Percentiles rank a stretch among this genome's conserved stretches.
Evolutionary conservation across 495 filamentous ascomycete species (phyloP).

Genomic region (Glonium stellatum): DNA sequence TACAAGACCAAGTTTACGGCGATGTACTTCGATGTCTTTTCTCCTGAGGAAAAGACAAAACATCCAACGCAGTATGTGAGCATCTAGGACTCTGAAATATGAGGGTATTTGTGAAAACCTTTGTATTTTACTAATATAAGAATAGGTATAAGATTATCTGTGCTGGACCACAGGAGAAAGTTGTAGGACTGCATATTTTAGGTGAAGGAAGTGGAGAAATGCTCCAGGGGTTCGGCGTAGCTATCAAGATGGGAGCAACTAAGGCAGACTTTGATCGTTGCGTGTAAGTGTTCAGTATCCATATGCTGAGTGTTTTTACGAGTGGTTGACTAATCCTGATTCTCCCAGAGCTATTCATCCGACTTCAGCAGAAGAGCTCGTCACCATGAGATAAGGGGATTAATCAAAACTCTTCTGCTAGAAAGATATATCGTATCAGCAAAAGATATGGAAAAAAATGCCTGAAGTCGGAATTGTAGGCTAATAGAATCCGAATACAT

Average conservation of each 20-base stretch:
- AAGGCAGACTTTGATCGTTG: constrained; percentile 30
- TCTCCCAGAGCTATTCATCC: constrained; percentile 22
- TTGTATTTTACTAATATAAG: background rate
- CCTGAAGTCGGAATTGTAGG: too few relatives aligned
- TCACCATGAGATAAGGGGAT: constrained; percentile 20
- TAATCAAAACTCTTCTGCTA: background rate
- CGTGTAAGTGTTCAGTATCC: constrained; percentile 9
- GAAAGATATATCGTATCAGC: background rate
- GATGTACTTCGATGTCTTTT: constrained; percentile 51
- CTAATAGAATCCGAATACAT: too few relatives aligned
- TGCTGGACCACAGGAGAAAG: constrained; percentile 50
- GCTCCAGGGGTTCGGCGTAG: constrained; percentile 27
- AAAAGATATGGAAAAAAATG: too few relatives aligned
- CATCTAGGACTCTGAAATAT: background rate
- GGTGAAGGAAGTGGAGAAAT: constrained; percentile 43
- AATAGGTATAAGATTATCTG: constrained; percentile 50
- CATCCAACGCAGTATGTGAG: constrained; percentile 46
- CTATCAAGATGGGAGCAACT: constrained; percentile 31
- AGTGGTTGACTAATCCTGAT: background rate
- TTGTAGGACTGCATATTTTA: constrained; percentile 54
- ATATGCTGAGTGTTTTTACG: background rate
- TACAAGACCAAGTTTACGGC: constrained; percentile 52
- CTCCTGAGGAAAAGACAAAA: constrained; percentile 48
- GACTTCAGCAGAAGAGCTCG: constrained; percentile 26
- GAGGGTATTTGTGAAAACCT: background rate